Conservation (phyloP, 1,139 yeast species). For the Saccharomyces hybrid region DNA sequence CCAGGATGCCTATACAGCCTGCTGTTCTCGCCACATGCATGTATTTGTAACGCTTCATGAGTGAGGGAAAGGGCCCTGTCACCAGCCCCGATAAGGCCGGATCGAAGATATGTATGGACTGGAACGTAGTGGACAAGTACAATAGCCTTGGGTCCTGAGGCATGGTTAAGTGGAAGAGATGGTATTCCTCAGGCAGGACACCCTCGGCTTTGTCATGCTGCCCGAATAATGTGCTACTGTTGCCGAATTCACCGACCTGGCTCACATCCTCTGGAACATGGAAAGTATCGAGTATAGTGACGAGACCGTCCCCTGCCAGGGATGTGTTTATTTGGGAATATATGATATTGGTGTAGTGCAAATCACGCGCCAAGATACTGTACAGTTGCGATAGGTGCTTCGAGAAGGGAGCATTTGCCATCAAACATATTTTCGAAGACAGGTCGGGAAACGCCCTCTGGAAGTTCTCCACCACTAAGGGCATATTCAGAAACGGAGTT, state of each 20-base stretch:
- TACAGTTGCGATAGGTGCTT: slow-evolving; percentile 36
- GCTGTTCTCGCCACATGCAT: slow-evolving; percentile 89
- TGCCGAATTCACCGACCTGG: slow-evolving; percentile 20
- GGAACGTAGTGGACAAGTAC: slow-evolving; percentile 64
- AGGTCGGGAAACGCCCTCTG: slow-evolving; percentile 34
- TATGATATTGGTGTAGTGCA: slow-evolving; percentile 39
- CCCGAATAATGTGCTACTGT: slow-evolving; percentile 21
- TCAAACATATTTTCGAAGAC: slow-evolving; percentile 44
- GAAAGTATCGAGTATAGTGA: slow-evolving; percentile 40
- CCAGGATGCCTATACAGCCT: slow-evolving; percentile 83
- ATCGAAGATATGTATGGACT: slow-evolving; percentile 44
- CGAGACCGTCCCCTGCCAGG: slow-evolving; percentile 21
- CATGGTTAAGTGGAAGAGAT: slow-evolving; percentile 58
- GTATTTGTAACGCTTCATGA: slow-evolving; percentile 74
- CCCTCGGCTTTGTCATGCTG: slow-evolving; percentile 6
- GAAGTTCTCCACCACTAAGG: slow-evolving; percentile 35
- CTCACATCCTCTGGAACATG: slow-evolving; percentile 14
- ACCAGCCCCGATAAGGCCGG: slow-evolving; percentile 32
- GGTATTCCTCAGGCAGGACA: slow-evolving; percentile 34
- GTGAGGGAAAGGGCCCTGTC: slow-evolving; percentile 63
- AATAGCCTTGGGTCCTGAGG: slow-evolving; percentile 78
- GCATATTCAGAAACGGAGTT: slow-evolving; percentile 44
- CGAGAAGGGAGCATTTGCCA: slow-evolving; percentile 64
- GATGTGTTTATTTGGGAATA: slow-evolving; percentile 45
- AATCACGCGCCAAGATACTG: slow-evolving; percentile 27